Conservation (phyloP, 441 rosid genomes). For the California macrophylla region DNA sequence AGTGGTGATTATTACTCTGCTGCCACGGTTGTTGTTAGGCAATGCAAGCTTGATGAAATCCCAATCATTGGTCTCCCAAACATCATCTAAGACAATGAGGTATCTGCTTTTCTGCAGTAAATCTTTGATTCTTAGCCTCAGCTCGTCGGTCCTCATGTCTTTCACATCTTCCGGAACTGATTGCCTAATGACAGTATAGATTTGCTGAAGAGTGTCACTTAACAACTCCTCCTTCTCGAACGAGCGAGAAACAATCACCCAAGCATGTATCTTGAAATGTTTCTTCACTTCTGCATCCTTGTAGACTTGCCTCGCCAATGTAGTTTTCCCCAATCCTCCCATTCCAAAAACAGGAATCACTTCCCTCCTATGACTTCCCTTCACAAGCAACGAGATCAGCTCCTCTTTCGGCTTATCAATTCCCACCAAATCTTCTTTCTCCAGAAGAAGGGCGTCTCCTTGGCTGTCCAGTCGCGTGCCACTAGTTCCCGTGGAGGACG, state of each 20-base stretch:
- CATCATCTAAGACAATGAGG: conserved; percentile 33
- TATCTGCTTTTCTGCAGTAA: conserved; percentile 23
- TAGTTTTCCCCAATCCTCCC: conserved; percentile 36
- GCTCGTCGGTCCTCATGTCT: conserved; percentile 13
- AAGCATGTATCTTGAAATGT: conserved; percentile 19
- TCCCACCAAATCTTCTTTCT: conserved; percentile 32
- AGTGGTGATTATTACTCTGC: conserved; percentile 32
- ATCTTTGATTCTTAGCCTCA: conserved; percentile 21
- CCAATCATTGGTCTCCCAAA: conserved; percentile 26
- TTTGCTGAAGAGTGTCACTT: conserved; percentile 25
- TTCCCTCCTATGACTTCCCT: background rate
- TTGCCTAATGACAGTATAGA: conserved; percentile 17
- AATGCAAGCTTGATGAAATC: conserved; percentile 26
- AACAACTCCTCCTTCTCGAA: conserved; percentile 21
- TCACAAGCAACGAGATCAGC: conserved; percentile 13
- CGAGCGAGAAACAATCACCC: conserved; percentile 24
- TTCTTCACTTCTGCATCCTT: conserved; percentile 21
- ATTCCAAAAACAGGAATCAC: background rate
- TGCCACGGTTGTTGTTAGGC: conserved; percentile 22
- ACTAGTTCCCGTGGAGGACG: background rate
- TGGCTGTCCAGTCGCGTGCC: conserved; percentile 15
- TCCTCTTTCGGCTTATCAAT: conserved; percentile 26
- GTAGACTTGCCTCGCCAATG: conserved; percentile 25
- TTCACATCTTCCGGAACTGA: conserved; percentile 22
- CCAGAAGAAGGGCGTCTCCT: conserved; percentile 31